Base-by-base conservation (phyloP, 257 asterid genomes). In the Capsicum rhomboideum region DNA sequence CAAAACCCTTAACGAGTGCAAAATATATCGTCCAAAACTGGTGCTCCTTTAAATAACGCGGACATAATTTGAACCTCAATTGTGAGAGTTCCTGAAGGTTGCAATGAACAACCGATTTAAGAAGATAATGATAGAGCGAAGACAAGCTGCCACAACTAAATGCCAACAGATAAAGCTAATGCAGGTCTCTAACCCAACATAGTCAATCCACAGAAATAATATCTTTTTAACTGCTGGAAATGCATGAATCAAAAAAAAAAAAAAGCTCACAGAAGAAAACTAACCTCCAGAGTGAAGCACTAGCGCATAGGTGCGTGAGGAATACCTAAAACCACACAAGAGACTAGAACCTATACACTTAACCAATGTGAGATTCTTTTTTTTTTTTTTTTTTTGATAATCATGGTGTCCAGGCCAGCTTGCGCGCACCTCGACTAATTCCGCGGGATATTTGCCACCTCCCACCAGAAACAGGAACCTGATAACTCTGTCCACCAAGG, bases 1-100 rank as follows among this genome's bases (percentile, higher is more conserved):
- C 91, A 75, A 87, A 92, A 86, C 90, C 89, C 93, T 82, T 89
- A 77, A 93, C 97, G 80, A 96, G 97, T 20, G 86, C 53, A 83
- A 96, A 96, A 82, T 96, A 96, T 90, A 94, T 92, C 68, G 92
- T 90, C 99, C 99, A 96, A 89, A 96, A 96, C 83, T 89, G 92
- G 44, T 88, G 86, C 83, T 96, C 99, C 93, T 94, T 94, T 90
- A 94, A 89, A 85, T 86, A 85, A 69, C 97, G 91, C 13, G 98
- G 99, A 87, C 97, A 94, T 86, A 96, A 89, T 83, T 83, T 91
- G 84, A 96, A 96, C 58, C 99, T 88, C 21, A 94, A 92, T 59
- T 92, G 93, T 44, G 97, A 92, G 83, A 96, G 96, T 87, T 91
- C 99, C 99, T 96, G 92, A 82, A 87, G 79, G 78, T 14, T 13